Evolutionary conservation across 192 early-diverging fungal genomes (phyloP).

Genomic region (Dispira parvispora): DNA sequence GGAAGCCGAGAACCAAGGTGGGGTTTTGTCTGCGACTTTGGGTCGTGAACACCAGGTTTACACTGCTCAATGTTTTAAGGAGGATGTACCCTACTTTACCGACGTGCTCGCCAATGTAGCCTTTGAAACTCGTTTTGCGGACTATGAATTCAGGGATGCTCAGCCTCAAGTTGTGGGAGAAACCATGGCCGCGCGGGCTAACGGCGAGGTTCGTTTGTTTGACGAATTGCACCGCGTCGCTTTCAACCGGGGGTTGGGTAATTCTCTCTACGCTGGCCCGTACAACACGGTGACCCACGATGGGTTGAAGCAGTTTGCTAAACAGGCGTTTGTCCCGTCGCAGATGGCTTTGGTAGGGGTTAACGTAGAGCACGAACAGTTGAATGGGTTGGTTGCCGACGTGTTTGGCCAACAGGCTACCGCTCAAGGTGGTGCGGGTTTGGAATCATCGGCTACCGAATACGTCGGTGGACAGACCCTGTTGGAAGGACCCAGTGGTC

Average conservation of each 20-base stretch:
- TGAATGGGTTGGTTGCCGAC: conserved; percentile 46
- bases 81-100: conserved; percentile 70
- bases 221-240: conserved; percentile 78
- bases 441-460: conserved; percentile 26
- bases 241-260: conserved; percentile 88
- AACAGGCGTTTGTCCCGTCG: conserved; percentile 45
- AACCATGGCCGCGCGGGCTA: conserved; percentile 37
- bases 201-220: conserved; percentile 44
- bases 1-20: conserved; percentile 84
- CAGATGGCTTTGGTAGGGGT: conserved; percentile 74
- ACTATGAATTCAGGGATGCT: conserved; percentile 74
- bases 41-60: conserved; percentile 70
- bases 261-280: conserved; percentile 74
- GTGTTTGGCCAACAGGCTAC: conserved; percentile 30
- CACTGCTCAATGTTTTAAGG: conserved; percentile 79
- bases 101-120: conserved; percentile 68
- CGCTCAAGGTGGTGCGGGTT: conserved; percentile 17
- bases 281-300: conserved; percentile 39
- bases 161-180: conserved; percentile 43
- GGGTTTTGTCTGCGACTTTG: conserved; percentile 59
- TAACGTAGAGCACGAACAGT: conserved; percentile 57
- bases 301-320: conserved; percentile 56
- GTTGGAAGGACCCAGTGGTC: conserved; percentile 37
- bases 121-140: conserved; percentile 58
- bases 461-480: conserved; percentile 79